Evolutionary conservation across 1,284 basidiomycete genomes (phyloP).

Genomic region (Sanguinoderma infundibulare): DNA sequence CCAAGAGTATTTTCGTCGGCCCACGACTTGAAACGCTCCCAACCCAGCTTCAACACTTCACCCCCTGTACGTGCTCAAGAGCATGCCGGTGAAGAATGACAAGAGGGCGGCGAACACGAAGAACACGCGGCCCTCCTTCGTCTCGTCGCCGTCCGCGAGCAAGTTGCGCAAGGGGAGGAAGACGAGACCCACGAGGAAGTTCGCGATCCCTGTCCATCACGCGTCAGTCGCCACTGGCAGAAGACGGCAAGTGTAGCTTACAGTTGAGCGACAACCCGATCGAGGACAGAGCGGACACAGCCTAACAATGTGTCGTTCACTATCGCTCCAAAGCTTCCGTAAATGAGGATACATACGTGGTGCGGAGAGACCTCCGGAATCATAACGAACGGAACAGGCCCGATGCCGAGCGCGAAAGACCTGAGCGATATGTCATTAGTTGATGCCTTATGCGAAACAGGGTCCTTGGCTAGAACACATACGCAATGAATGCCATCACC

Average conservation of each 20-base stretch:
- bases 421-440: conserved; percentile 40
- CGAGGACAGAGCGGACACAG: conserved; percentile 85
- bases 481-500: conserved; percentile 87
- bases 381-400: conserved; percentile 91
- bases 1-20: no score
- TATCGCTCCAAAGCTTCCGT: neutral
- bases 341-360: conserved; percentile 56
- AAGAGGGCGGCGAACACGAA: conserved; percentile 66
- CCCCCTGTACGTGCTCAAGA: conserved; percentile 34
- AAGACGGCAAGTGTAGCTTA: conserved; percentile 36
- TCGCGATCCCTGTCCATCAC: conserved; percentile 67
- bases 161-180: conserved; percentile 85
- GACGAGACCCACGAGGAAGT: conserved; percentile 81
- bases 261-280: conserved; percentile 86
- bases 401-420: conserved; percentile 89
- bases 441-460: neutral
- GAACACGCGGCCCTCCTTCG: conserved; percentile 82
- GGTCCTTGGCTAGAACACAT: conserved; percentile 27
- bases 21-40: no score
- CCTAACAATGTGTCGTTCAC: conserved; percentile 45
- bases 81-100: conserved; percentile 33
- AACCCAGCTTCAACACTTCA: conserved; percentile 8
- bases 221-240: neutral
- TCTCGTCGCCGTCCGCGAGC: conserved; percentile 64
- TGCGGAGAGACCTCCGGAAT: conserved; percentile 90